These are phyloP conservation scores for Fusarium ramigenum DNA, from an alignment of 2,329 filamentous ascomycete species.

Conservation along the genomic window DNA sequence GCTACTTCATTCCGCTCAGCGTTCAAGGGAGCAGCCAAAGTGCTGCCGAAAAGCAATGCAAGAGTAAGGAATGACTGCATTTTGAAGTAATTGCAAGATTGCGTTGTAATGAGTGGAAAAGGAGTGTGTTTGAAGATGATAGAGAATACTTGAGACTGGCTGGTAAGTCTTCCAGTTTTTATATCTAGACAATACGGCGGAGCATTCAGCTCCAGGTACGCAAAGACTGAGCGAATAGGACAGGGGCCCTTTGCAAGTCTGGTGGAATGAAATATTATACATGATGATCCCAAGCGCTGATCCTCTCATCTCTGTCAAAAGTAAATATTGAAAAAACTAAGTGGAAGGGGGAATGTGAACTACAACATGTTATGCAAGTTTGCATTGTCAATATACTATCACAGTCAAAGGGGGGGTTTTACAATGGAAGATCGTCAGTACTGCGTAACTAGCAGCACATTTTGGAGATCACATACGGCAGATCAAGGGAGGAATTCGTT, in stretches of 20 bases:
- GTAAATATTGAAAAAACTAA: neutral
- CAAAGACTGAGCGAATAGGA: neutral
- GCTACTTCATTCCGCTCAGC: neutral
- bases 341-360: neutral
- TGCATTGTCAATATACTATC: neutral
- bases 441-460: neutral
- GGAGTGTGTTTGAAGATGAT: neutral
- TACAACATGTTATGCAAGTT: neutral
- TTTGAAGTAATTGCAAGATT: neutral
- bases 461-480: neutral
- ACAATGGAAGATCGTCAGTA: neutral
- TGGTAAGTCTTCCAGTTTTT: neutral
- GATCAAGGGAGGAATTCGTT: neutral
- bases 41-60: neutral
- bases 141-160: neutral
- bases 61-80: neutral
- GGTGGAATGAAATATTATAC: neutral
- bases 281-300: neutral
- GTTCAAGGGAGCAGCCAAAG: neutral
- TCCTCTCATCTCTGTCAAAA: neutral
- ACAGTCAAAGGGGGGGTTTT: neutral
- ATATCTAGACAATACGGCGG: neutral
- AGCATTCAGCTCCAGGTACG: neutral
- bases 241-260: neutral
- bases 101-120: neutral